Conservation (phyloP, 352 stramenopile genomes). For the Globisporangium sylvaticum region DNA sequence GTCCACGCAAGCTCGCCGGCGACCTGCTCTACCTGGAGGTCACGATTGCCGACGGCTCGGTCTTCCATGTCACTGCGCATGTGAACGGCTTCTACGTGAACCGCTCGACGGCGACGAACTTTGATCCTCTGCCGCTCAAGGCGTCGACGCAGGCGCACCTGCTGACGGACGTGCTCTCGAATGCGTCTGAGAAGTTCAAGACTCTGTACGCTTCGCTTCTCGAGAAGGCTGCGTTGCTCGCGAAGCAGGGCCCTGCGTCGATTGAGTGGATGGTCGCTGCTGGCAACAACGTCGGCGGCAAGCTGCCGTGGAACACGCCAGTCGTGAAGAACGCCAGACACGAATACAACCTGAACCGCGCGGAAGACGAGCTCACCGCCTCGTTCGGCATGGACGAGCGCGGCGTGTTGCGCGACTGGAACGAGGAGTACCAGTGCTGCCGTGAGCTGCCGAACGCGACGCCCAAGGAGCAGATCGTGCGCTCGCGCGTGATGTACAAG, state of each 20-base stretch:
- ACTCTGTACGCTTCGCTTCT: slow-evolving; percentile 70
- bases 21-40: slow-evolving; percentile 95
- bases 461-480: slow-evolving; percentile 89
- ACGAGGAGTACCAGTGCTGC: slow-evolving; percentile 95
- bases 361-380: slow-evolving; percentile 88
- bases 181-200: slow-evolving; percentile 71
- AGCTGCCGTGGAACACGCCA: slow-evolving; percentile 80
- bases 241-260: slow-evolving; percentile 71
- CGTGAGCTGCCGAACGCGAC: slow-evolving; percentile 72
- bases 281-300: slow-evolving; percentile 66
- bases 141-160: slow-evolving; percentile 48
- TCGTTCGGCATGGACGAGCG: slow-evolving; percentile 91
- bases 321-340: slow-evolving; percentile 34
- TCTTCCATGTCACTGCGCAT: slow-evolving; percentile 87
- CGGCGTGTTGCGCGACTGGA: slow-evolving; percentile 94
- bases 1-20: slow-evolving; percentile 86
- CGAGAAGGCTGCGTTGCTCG: slow-evolving; percentile 66
- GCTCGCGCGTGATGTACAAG: slow-evolving; percentile 93
- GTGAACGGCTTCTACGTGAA: slow-evolving; percentile 95
- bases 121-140: slow-evolving; percentile 76
- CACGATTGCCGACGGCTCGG: slow-evolving; percentile 54
- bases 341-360: slow-evolving; percentile 76
- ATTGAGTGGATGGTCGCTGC: slow-evolving; percentile 87
- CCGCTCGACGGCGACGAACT: slow-evolving; percentile 62
- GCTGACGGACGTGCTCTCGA: slow-evolving; percentile 76